phyloP scores from a whole-genome alignment of 2,329 filamentous ascomycete species.

The Botrytis squamosa region DNA sequence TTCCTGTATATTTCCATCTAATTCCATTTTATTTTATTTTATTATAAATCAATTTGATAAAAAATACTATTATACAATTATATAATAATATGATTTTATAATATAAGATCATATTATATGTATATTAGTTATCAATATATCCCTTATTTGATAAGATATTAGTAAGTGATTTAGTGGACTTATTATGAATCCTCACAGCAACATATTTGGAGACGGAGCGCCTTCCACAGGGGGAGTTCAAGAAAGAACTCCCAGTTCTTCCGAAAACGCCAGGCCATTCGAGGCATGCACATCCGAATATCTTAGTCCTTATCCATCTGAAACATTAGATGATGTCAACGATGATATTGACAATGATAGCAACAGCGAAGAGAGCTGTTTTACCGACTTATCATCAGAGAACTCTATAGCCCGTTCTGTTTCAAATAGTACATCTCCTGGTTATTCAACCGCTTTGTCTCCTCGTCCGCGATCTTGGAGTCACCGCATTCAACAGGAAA shows the following conservation, averaged over 20 bases:
- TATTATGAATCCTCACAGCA: too few relatives aligned
- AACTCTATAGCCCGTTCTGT: neutral
- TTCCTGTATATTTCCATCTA: too few relatives aligned
- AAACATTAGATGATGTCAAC: neutral
- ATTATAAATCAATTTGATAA: too few relatives aligned
- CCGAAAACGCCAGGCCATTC: neutral
- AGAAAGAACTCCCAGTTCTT: fast-evolving
- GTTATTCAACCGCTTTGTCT: neutral
- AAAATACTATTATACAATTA: too few relatives aligned
- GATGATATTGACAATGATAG: neutral
- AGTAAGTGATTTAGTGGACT: too few relatives aligned
- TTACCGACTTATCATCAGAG: neutral
- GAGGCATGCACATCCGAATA: neutral
- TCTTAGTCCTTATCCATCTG: too few relatives aligned
- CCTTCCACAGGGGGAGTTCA: neutral
- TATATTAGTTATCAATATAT: too few relatives aligned
- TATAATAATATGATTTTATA: too few relatives aligned
- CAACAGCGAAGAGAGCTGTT: neutral
- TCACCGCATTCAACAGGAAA: too few relatives aligned
- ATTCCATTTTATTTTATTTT: too few relatives aligned
- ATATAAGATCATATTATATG: too few relatives aligned
- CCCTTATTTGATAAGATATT: too few relatives aligned
- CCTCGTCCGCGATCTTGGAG: neutral
- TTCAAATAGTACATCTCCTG: neutral
- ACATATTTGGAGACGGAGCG: neutral